phyloP scores from a whole-genome alignment of 2,329 filamentous ascomycete genomes.

The Beauveria scarabaeidicola region DNA sequence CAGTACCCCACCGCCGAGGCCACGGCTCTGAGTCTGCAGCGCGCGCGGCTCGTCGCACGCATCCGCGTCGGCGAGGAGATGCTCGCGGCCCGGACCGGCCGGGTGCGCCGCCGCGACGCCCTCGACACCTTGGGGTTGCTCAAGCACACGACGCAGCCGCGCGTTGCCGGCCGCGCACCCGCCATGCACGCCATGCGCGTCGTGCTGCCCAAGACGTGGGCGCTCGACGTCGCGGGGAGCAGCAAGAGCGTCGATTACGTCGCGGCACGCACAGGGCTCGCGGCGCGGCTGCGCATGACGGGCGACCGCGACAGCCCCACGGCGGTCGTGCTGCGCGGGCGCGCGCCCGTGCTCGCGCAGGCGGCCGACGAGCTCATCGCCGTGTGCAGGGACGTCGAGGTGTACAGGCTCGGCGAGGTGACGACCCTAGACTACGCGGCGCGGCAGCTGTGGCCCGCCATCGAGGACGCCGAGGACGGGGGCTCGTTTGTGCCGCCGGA shows the following conservation, averaged over 20 bases:
- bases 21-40: not conserved
- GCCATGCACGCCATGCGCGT: slow-evolving; percentile 29
- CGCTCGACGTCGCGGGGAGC: slow-evolving; percentile 24
- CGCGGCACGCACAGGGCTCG: slow-evolving; percentile 26
- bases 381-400: slow-evolving; percentile 22
- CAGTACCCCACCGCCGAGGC: not conserved
- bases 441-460: slow-evolving; percentile 28
- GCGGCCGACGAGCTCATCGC: slow-evolving; percentile 27
- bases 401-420: slow-evolving; percentile 30
- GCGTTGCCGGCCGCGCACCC: slow-evolving; percentile 16
- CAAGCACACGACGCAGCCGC: slow-evolving; percentile 26
- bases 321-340: slow-evolving; percentile 25
- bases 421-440: slow-evolving; percentile 25
- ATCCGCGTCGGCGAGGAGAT: slow-evolving; percentile 8
- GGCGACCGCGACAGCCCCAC: slow-evolving; percentile 24
- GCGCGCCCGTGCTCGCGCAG: slow-evolving; percentile 22
- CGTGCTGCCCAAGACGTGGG: slow-evolving; percentile 26
- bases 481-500: slow-evolving; percentile 17
- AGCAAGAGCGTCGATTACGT: slow-evolving; percentile 25
- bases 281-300: slow-evolving; percentile 24
- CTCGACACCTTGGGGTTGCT: slow-evolving; percentile 29
- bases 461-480: slow-evolving; percentile 18
- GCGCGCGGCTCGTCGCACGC: not conserved
- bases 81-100: not conserved
- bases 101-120: not conserved